Evolutionary conservation across 2,329 filamentous ascomycete species (phyloP).

Genomic region (Fusarium sp.): DNA sequence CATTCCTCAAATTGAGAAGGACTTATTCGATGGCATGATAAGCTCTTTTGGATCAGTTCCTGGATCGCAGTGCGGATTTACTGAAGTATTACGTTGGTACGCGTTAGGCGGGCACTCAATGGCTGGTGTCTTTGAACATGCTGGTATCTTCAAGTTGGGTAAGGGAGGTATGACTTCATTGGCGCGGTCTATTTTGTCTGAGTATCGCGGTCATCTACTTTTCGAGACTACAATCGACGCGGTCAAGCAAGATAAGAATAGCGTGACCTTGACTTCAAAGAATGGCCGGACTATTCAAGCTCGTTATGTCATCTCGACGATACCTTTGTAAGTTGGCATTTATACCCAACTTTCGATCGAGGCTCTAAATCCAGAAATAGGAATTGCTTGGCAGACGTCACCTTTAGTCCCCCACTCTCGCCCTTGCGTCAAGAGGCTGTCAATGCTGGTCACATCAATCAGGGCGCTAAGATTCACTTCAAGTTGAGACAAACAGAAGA

Average conservation of each 20-base stretch:
- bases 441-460: background rate
- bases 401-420: background rate
- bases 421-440: background rate
- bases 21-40: conserved; percentile 29
- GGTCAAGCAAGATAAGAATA: background rate
- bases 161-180: background rate
- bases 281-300: background rate
- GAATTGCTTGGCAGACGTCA: background rate
- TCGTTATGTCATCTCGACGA: background rate
- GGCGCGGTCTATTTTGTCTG: background rate
- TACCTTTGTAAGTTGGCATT: background rate
- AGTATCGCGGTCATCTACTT: background rate
- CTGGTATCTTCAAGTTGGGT: background rate
- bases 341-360: no score
- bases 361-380: no score
- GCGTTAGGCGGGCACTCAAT: conserved; percentile 26
- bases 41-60: conserved; percentile 29
- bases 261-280: background rate
- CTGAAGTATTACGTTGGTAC: conserved; percentile 37
- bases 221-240: background rate
- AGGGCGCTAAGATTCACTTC: background rate
- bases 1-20: conserved; percentile 31
- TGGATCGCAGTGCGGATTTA: conserved; percentile 11
- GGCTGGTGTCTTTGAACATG: conserved; percentile 24
- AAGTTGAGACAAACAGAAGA: background rate